Evolutionary conservation across 208 protist species (phyloP), one percentile per base, ranked within the genome.

Genomic region (Leishmania major): DNA sequence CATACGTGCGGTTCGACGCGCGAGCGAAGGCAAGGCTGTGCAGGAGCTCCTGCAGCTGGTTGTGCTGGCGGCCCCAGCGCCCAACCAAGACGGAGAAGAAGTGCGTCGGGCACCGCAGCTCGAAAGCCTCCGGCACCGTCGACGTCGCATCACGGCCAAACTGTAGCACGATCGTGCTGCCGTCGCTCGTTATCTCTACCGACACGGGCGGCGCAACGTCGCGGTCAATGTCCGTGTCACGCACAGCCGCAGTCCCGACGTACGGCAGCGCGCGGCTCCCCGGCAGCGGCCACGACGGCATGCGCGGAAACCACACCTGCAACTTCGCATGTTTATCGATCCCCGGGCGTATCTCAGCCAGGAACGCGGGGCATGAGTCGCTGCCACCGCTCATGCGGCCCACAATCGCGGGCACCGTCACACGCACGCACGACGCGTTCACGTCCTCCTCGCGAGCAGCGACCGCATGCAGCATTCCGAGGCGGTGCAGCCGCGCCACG

Each of bases 21-120:
- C 43, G 35, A 0, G 81, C 76, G 5, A 85, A 25, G 35, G 76
- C 71, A 2, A 85, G 1, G 13, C 67, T 51, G 62, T 85, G 60
- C 7, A 85, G 69, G 6, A 78, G 6, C 77, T 85, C 49, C 62
- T 77, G 70, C 71, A 85, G 62, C 72, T 80, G 81, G 43, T 81
- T 81, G 81, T 81, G 81, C n/a, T 80, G 77, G 28, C 75, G 81
- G 43, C 81, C 81, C 22, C 51, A 81, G 57, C 76, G 55, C 19
- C 75, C 75, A 8, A 85, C 11, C 3, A 55, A 51, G 67, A 85
- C 77, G 2, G 70, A 79, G 49, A 81, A 22, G 43, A 85, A 85
- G 77, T 35, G 59, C 19, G 64, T 17, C 28, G 77, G 60, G 51
- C 81, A 85, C 49, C 47, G 55, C n/a, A 85, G 81, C 19, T 19